A percentile compares a stretch with the other conserved stretches of the same genome.
Conservation (phyloP, 257 asterid genomes). For the Solanum dulcamara region DNA sequence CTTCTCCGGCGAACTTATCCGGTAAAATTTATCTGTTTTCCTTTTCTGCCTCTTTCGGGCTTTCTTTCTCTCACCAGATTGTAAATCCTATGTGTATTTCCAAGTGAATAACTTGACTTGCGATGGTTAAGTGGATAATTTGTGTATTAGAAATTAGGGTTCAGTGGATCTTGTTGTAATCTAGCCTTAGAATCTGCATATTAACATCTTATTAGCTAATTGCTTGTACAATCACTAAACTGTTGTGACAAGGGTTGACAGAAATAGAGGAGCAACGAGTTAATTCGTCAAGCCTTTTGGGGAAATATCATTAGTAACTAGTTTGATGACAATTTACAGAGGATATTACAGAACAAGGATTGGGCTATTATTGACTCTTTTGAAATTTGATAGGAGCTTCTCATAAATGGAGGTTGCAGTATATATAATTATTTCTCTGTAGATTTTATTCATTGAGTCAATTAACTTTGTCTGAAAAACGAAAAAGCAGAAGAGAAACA, state of each 20-base stretch:
- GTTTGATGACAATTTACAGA: neutral
- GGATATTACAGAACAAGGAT: neutral
- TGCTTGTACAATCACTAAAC: neutral
- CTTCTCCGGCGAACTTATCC: neutral
- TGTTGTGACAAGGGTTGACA: too few relatives aligned
- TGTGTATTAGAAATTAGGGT: neutral
- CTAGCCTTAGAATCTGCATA: neutral
- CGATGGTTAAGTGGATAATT: neutral
- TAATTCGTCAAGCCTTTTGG: too few relatives aligned
- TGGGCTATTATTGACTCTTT: neutral
- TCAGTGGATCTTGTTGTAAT: neutral
- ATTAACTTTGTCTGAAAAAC: neutral
- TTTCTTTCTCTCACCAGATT: neutral
- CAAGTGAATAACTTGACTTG: neutral
- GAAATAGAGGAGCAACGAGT: too few relatives aligned
- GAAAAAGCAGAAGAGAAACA: neutral
- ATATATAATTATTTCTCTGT: neutral
- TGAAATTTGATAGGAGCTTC: neutral
- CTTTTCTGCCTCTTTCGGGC: neutral
- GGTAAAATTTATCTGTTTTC: neutral
- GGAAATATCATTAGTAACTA: neutral
- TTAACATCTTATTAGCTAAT: neutral
- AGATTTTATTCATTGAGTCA: neutral
- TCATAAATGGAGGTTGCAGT: neutral
- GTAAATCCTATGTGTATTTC: neutral